Base-by-base conservation (phyloP, 2,329 filamentous ascomycete species). In the Exophiala sp. region DNA sequence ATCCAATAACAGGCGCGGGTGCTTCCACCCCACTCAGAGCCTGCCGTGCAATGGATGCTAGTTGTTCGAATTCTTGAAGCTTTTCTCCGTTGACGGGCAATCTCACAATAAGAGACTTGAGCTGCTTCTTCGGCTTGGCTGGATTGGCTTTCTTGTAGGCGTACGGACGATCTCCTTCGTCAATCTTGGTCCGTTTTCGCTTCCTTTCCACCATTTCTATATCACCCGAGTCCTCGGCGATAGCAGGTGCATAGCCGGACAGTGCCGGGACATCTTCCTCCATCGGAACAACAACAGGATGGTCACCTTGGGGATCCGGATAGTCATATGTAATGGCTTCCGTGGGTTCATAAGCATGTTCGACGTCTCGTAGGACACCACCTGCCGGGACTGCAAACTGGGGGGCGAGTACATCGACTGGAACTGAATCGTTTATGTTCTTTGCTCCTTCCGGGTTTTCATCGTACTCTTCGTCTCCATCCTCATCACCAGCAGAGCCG, bases 291-390 rank as follows among this genome's bases (percentile, higher is more conserved):
- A 51, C 30, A 10, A 50, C 18, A 24, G 49, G 42, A 18, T 24
- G 45, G 16, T 38, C 50, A 32, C 46, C 19, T 19, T 60, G 57
- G 9, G 58, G 57, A 43, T 65, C 63, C 7, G 63, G 59, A 46
- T 65, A 65, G 46, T 65, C 64, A 35, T 65, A 67, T 13, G 63
- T 65, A 19, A 67, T 67, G 6, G 59, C 62, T 29, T 66, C 63
- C 3, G 64, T 66, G 7, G 47, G 57, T 43, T 64, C 60, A 43
- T 66, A 65, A 7, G 59, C 60, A 49, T 66, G 60, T 24, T 62
- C 56, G 45, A 60, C 48, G 19, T 64, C 61, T 47, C 59, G 58
- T 30, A 62, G 59, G 39, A 62, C 56, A 23, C 59, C 63, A 27
- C 64, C 63, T 22, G 51, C 55, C 8, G 64, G 64, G 8, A 65